These are phyloP conservation scores for Vitis rupestris DNA, from an alignment of 164 flowering plant genomes.

Conservation along the genomic window DNA sequence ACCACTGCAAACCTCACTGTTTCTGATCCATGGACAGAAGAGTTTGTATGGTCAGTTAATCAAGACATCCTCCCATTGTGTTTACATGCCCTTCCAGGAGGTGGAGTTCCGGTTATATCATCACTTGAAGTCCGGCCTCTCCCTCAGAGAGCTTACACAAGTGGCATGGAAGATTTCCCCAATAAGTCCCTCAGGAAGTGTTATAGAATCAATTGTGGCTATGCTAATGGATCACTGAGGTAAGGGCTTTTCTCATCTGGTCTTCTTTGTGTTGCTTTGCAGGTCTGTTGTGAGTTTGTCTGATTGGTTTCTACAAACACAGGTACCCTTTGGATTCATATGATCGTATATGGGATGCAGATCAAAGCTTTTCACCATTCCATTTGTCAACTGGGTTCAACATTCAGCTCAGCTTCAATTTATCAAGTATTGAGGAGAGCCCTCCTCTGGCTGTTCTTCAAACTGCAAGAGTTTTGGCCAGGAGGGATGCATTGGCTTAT, in stretches of 20 bases:
- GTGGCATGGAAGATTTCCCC: slow-evolving; percentile 37
- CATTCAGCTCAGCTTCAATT: slow-evolving; percentile 28
- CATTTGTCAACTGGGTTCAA: slow-evolving; percentile 54
- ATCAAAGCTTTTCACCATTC: slow-evolving; percentile 55
- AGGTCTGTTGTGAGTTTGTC: not conserved
- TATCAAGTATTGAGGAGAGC: slow-evolving; percentile 40
- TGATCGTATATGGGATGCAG: slow-evolving; percentile 85
- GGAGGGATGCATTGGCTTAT: slow-evolving; percentile 47
- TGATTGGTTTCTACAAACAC: slow-evolving; percentile 13
- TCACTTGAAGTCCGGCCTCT: slow-evolving; percentile 75
- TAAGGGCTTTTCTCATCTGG: slow-evolving; percentile 16
- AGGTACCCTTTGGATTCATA: slow-evolving; percentile 83
- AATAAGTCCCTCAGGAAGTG: slow-evolving; percentile 49
- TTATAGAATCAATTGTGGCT: slow-evolving; percentile 72
- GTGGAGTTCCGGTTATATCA: slow-evolving; percentile 77
- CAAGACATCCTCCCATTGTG: slow-evolving; percentile 61
- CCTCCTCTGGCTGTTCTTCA: slow-evolving; percentile 72
- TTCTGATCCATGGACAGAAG: slow-evolving; percentile 78
- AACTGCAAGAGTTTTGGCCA: slow-evolving; percentile 67
- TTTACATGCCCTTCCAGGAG: slow-evolving; percentile 47
- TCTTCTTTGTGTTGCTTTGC: not conserved
- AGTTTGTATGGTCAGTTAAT: slow-evolving; percentile 62
- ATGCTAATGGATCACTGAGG: slow-evolving; percentile 52
- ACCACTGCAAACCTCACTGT: slow-evolving; percentile 45
- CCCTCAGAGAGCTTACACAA: slow-evolving; percentile 59